phyloP scores from a whole-genome alignment of 768 basidiomycete genomes.

The Obba rivulosa region DNA sequence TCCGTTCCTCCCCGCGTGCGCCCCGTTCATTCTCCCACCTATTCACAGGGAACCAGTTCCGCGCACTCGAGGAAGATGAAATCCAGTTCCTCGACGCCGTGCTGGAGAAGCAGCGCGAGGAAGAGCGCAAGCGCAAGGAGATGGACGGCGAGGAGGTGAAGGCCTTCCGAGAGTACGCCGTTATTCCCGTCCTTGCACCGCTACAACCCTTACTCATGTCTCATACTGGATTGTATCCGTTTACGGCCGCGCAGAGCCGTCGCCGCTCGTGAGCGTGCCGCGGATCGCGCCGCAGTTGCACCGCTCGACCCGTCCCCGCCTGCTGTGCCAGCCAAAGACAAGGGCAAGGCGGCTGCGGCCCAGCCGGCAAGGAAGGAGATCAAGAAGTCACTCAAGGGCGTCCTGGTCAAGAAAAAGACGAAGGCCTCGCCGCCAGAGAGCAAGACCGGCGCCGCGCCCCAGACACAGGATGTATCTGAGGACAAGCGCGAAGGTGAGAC shows the following conservation, averaged over 20 bases:
- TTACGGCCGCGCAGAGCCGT: slow-evolving; percentile 43
- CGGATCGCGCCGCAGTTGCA: slow-evolving; percentile 31
- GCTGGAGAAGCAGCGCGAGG: slow-evolving; percentile 66
- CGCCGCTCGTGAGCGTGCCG: slow-evolving; percentile 55
- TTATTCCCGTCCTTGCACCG: background rate
- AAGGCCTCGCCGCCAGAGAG: slow-evolving; percentile 28
- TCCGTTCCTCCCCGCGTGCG: background rate
- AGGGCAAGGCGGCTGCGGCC: slow-evolving; percentile 20
- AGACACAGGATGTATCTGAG: too few species aligned
- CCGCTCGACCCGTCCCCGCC: slow-evolving; percentile 9
- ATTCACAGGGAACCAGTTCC: slow-evolving; percentile 74
- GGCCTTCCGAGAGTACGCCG: slow-evolving; percentile 66
- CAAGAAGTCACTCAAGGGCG: slow-evolving; percentile 71
- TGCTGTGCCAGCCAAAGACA: slow-evolving; percentile 14
- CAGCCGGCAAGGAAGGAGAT: slow-evolving; percentile 51
- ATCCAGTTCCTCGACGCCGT: slow-evolving; percentile 85
- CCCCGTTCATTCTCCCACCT: background rate
- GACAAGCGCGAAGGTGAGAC: slow-evolving; percentile 8
- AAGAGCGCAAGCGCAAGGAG: slow-evolving; percentile 70
- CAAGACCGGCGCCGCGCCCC: background rate
- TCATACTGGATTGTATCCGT: slow-evolving; percentile 2
- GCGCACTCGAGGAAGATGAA: slow-evolving; percentile 86
- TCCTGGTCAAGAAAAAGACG: slow-evolving; percentile 72
- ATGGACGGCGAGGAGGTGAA: slow-evolving; percentile 77
- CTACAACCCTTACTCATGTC: background rate